A percentile compares a stretch with the other conserved stretches of the same genome.
Conservation (phyloP, 331 rosid species). For the Dryas integrifolia region DNA sequence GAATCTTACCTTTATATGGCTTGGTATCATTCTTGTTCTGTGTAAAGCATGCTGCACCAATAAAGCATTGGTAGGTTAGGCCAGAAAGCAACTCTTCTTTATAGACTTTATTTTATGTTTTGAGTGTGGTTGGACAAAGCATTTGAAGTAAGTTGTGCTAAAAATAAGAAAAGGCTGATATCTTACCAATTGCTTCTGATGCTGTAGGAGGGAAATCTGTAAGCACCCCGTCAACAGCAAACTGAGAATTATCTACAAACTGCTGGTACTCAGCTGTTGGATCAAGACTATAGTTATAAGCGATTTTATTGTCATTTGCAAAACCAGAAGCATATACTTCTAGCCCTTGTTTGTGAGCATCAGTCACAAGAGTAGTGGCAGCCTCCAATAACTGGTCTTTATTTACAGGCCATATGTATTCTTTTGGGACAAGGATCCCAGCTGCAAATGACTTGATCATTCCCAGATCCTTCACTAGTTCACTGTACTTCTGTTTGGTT, state of each 20-base stretch:
- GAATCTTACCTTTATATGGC: slow-evolving; percentile 47
- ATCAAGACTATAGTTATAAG: slow-evolving; percentile 64
- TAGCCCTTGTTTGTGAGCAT: slow-evolving; percentile 80
- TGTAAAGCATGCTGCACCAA: slow-evolving; percentile 67
- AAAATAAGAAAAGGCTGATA: background rate
- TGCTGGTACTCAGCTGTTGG: slow-evolving; percentile 69
- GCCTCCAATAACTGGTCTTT: slow-evolving; percentile 48
- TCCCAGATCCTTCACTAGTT: slow-evolving; percentile 49
- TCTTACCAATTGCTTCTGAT: slow-evolving; percentile 70
- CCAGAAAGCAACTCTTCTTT: background rate
- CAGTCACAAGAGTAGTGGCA: slow-evolving; percentile 57
- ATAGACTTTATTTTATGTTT: background rate
- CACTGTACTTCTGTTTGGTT: slow-evolving; percentile 48
- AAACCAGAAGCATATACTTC: slow-evolving; percentile 86
- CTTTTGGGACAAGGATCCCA: slow-evolving; percentile 80
- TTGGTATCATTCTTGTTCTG: slow-evolving; percentile 32
- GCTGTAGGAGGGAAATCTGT: slow-evolving; percentile 81
- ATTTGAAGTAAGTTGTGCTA: background rate
- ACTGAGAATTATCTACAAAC: slow-evolving; percentile 51
- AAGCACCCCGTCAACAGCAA: slow-evolving; percentile 76
- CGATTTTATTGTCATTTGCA: slow-evolving; percentile 50
- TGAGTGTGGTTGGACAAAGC: background rate
- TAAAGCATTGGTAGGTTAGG: slow-evolving; percentile 26
- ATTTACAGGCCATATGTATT: slow-evolving; percentile 56
- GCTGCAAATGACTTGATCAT: slow-evolving; percentile 59